Evolutionary conservation across 164 flowering plant genomes (phyloP), one percentile per base, ranked within the genome.

Genomic region (Sedum album): DNA sequence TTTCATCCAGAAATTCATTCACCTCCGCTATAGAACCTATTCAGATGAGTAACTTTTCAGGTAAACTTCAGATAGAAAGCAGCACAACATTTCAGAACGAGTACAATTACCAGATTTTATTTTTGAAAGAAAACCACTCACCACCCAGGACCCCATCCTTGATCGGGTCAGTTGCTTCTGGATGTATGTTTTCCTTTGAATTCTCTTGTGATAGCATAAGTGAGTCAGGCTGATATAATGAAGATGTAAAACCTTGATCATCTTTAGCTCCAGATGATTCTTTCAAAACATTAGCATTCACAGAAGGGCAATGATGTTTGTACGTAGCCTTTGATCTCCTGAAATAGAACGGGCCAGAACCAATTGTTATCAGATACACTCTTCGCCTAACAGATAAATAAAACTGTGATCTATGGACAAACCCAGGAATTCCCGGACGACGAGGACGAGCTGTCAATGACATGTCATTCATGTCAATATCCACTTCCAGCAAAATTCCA

Each of bases 391-490:
- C n/a, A 18, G 31, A 51, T 10, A 6, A 23, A 63, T 10, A 21
- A 63, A 9, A 61, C 62, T 51, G 8, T 2, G 64, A 5, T n/a
- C n/a, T n/a, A 26, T 63, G 23, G 61, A 36, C 35, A 64, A 78
- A 85, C 92, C 94, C 84, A 41, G 79, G 65, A 26, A 85, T 65
- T 63, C 92, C n/a, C n/a, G n/a, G n/a, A n/a, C n/a, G n/a, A n/a
- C n/a, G n/a, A n/a, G n/a, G n/a, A n/a, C n/a, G n/a, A n/a, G n/a
- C n/a, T n/a, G n/a, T n/a, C n/a, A n/a, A n/a, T n/a, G n/a, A n/a
- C n/a, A n/a, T n/a, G n/a, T n/a, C n/a, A n/a, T n/a, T n/a, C n/a
- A n/a, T n/a, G n/a, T n/a, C n/a, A n/a, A n/a, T n/a, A n/a, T n/a
- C 92, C 36, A 64, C 55, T 33, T 74, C 84, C 30, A 51, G 28